Conservation (phyloP, 1,284 basidiomycete genomes). For the Ustilago cynodontis region DNA sequence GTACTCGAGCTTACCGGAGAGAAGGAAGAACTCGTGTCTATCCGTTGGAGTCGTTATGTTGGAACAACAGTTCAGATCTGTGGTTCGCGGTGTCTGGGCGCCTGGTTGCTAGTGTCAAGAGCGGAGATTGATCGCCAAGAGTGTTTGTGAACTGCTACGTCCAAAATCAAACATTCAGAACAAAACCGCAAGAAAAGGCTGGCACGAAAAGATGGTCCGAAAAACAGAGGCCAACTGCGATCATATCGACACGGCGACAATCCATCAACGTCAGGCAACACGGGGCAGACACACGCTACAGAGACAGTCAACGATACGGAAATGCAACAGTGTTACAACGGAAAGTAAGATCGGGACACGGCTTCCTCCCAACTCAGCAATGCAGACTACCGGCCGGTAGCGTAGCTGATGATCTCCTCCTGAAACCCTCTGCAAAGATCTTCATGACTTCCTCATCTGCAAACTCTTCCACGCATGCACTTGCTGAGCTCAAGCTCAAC, state of each 20-base stretch:
- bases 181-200: not conserved
- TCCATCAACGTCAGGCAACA: not conserved
- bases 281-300: not conserved
- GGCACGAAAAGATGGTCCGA: constrained; percentile 1
- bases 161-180: not conserved
- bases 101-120: not conserved
- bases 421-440: constrained; percentile 34
- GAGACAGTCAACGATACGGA: not conserved
- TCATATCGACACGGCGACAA: too few species aligned
- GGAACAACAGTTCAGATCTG: not conserved
- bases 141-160: constrained; percentile 16
- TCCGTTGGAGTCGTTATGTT: not conserved
- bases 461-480: not conserved
- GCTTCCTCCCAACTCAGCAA: not conserved
- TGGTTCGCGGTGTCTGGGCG: constrained; percentile 8
- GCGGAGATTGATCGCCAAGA: constrained; percentile 11
- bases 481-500: not conserved
- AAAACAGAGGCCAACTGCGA: constrained; percentile 1
- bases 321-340: not conserved
- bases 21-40: not conserved
- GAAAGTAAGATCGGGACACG: not conserved
- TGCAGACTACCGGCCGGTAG: constrained; percentile 12
- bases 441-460: constrained; percentile 24
- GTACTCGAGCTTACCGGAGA: not conserved
- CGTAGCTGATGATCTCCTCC: constrained; percentile 6